Evolutionary conservation across 2,329 filamentous ascomycete genomes (phyloP), one percentile per base, ranked within the genome.

Genomic region (Magnaporthiopsis rhizophila): DNA sequence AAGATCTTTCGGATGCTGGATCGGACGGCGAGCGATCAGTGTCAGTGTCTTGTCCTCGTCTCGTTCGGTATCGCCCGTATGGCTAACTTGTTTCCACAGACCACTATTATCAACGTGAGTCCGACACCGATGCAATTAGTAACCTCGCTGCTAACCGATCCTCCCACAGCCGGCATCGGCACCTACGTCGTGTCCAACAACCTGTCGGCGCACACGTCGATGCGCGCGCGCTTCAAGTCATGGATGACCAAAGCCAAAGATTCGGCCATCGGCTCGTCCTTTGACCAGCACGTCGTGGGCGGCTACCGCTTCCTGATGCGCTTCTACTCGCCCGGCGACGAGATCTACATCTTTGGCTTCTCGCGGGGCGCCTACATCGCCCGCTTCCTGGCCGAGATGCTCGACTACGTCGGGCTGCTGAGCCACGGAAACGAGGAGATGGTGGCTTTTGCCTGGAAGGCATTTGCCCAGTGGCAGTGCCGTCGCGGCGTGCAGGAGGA

Each of bases 341-440:
- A 86, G 65, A 89, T 90, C 50, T 90, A 86, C 72, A 85, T 91
- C 75, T 90, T 91, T 66, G 89, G 89, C 0, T 92, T 91, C 75
- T 89, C 85, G 58, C 83, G 89, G 26, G 89, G 89, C 24, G 83
- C 88, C 1, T 91, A 91, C 70, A 89, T 89, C 58, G 89, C 89
- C 0, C 84, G 89, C 3, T 91, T 91, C 70, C 76, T 92, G 0
- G 90, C 91, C 0, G 90, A 95, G 71, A 94, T 94, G 91, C 81
- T 95, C 8, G 90, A 95, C 70, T 88, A 90, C 69, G 87, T 95
- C 64, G 91, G 92, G 1, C 80, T 96, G 0, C 80, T 96, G 18
- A 89, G 88, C 15, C 88, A 90, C 62, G 91, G 91, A 13, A 96
- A 96, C 69, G 90, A 96, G 71, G 91, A 95, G 69, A 89, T 95